Base-by-base conservation (phyloP, 495 filamentous ascomycete genomes). In the Trichoderma reesei region DNA sequence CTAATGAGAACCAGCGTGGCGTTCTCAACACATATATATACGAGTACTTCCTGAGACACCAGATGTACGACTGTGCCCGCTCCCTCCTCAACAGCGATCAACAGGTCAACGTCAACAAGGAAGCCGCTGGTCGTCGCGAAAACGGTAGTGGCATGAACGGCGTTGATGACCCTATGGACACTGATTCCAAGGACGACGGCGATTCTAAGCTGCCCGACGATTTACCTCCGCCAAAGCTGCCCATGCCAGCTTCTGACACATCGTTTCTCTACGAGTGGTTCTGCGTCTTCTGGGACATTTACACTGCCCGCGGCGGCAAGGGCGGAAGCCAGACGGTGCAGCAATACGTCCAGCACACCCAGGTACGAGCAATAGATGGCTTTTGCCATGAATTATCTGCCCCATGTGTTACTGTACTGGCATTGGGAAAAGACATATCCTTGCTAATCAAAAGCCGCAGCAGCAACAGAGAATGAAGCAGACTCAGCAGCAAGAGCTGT, bases 201-300 rank as follows among this genome's bases (percentile, higher is more conserved):
- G 86, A 88, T 68, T 72, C 83, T 42, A 93, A 92, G 69, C 74
- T 79, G 36, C 90, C 89, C 0, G 83, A 87, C 62, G 93, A 95
- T 70, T 80, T 98, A 9, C 93, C 93, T 9, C 80, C 81, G 0
- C 87, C 92, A 10, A 85, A 83, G 59, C 76, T 92, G 3, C 83
- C 86, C 13, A 82, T 74, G 36, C 80, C 85, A 68, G 79, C 76
- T 33, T 77, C 81, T 10, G 85, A 90, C 18, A 88, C 85, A 16
- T 90, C 88, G 34, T 96, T 98, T 69, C 79, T 98, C 13, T 84
- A 89, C 59, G 93, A 97, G 65, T 98, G 94, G 94, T 98, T 95
- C 75, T 89, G 85, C 71, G 79, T 96, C 41, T 98, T 98, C 74
- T 98, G 90, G 92, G 94, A 98, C 67, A 90, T 98, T 70, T 95